Evolutionary conservation across 2,329 filamentous ascomycete species (phyloP), one percentile per base, ranked within the genome.

Genomic region (Macrophomina pseudophaseolina): DNA sequence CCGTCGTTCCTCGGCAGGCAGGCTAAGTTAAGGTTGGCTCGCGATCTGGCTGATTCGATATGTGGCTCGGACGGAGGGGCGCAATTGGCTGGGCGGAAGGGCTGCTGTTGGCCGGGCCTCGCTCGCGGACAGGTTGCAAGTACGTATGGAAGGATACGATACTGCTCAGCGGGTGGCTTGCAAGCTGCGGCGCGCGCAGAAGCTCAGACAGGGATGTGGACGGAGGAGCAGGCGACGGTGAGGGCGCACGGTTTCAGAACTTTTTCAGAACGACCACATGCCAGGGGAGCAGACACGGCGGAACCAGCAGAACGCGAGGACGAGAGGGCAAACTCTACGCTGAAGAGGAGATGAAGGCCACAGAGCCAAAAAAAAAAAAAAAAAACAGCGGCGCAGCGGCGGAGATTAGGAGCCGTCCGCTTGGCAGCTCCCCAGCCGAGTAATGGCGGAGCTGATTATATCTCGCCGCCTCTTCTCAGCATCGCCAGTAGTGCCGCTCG

Each of bases 261-360:
- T 18, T 32, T 54, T 32, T 64, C 62, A 64, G 62, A 28, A 38
- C 7, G 23, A 8, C 28, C n/a, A 23, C 60, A 56, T 64, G 62
- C 44, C 48, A 64, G 62, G 62, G 5, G 42, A 44, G 42, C 42
- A 44, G 42, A 44, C 11, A 8, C 42, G 6, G 35, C 7, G 16
- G 42, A 44, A 75, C 7, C 73, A 72, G 49, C 70, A 75, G 65
- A 72, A 38, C 35, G 35, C 35, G 35, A 23, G 23, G 23, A 38
- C 35, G 35, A 4, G 35, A 38, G 11, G 1, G 11, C 35, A 8
- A 38, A 12, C 35, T 8, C 7, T 7, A 38, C 7, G 7, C 35
- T 23, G 9, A 16, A 28, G 51, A 38, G 32, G 32, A 32, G 35
- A 30, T 23, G 18, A 35, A 59, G 56, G 56, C 42, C 32, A 14